Evolutionary conservation across 1,284 basidiomycete species (phyloP).

Genomic region (Takashimella tepidaria): DNA sequence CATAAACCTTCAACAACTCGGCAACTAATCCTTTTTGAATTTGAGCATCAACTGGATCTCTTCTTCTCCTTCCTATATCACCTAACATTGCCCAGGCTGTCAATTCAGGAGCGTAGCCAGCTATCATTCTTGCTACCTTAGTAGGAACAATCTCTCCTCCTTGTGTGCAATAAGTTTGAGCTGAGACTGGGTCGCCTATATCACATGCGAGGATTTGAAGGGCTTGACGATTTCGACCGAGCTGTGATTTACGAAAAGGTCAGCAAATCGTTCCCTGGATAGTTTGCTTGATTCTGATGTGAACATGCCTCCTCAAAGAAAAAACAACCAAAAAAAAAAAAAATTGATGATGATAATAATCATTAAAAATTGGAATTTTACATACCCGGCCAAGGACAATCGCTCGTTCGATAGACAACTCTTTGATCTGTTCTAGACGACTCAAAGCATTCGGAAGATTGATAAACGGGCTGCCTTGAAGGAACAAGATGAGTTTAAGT

Average conservation of each 20-base stretch:
- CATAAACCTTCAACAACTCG: conserved; percentile 71
- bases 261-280: too few species aligned
- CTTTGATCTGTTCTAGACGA: conserved; percentile 50
- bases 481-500: conserved; percentile 68
- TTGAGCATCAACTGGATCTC: conserved; percentile 53
- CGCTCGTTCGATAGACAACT: conserved; percentile 66
- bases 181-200: conserved; percentile 66
- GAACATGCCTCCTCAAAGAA: too few species aligned
- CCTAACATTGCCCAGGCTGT: conserved; percentile 57
- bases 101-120: conserved; percentile 46
- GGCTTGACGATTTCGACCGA: conserved; percentile 61
- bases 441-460: conserved; percentile 54
- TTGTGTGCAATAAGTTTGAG: conserved; percentile 74
- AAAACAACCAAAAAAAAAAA: too few species aligned
- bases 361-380: too few species aligned
- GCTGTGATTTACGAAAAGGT: too few species aligned
- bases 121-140: conserved; percentile 55
- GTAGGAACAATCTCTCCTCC: conserved; percentile 64
- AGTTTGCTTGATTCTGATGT: too few species aligned
- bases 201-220: conserved; percentile 64
- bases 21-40: conserved; percentile 60
- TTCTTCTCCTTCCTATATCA: conserved; percentile 35
- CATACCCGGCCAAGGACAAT: conserved; percentile 75
- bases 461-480: conserved; percentile 68
- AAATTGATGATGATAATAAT: too few species aligned